Percentiles rank a stretch among this genome's conserved stretches.
Evolutionary conservation across 2,329 filamentous ascomycete species (phyloP).

Genomic region (Trichothecium roseum): DNA sequence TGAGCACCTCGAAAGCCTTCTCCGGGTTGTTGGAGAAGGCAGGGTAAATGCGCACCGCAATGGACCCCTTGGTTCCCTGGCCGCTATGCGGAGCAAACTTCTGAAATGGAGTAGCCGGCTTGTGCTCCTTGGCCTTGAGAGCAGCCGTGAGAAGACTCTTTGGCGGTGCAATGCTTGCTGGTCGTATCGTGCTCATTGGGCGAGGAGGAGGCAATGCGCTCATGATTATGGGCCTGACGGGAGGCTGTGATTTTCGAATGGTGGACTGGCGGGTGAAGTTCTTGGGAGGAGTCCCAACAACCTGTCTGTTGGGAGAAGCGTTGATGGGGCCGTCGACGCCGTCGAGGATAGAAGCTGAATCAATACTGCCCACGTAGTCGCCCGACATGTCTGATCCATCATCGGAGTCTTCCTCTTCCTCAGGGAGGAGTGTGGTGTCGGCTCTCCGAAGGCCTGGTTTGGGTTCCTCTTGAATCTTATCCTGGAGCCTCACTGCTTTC

Average conservation of each 20-base stretch:
- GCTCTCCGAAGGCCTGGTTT: constrained; percentile 29
- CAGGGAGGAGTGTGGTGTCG: constrained; percentile 41
- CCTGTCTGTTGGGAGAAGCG: constrained; percentile 42
- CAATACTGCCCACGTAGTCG: constrained; percentile 56
- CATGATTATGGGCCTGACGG: constrained; percentile 44
- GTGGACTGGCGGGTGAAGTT: constrained; percentile 53
- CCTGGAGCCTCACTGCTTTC: constrained; percentile 22
- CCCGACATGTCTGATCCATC: constrained; percentile 53
- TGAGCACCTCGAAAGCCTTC: constrained; percentile 60
- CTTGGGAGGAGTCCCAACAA: constrained; percentile 54
- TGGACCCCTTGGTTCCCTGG: constrained; percentile 65
- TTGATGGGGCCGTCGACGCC: constrained; percentile 49
- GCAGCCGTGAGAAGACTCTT: constrained; percentile 63
- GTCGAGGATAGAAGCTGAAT: constrained; percentile 62
- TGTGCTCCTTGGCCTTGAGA: constrained; percentile 60
- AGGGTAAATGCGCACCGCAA: constrained; percentile 68
- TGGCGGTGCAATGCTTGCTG: constrained; percentile 52
- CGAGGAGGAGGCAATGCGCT: constrained; percentile 61
- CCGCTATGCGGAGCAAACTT: constrained; percentile 67
- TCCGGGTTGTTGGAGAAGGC: constrained; percentile 56
- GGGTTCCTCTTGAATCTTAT: constrained; percentile 27
- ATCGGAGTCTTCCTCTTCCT: constrained; percentile 50
- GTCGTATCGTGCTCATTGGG: constrained; percentile 52
- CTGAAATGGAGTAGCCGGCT: constrained; percentile 63
- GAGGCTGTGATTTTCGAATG: constrained; percentile 49